Evolutionary conservation across 495 filamentous ascomycete genomes (phyloP).

Genomic region (Astrothelium macrocarpum): DNA sequence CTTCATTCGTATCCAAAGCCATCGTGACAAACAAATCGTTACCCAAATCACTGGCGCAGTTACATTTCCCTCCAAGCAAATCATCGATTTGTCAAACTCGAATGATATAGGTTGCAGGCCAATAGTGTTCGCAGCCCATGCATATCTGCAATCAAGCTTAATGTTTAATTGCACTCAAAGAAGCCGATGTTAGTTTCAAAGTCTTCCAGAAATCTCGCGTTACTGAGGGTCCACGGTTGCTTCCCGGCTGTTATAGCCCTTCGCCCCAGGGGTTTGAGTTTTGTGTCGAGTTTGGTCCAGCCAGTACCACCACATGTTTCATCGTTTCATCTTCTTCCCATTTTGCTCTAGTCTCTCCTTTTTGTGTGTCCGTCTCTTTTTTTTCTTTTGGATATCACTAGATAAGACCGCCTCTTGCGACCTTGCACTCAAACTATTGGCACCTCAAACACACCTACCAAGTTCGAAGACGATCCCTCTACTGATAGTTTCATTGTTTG

Average conservation of each 20-base stretch:
- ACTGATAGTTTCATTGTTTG: background rate
- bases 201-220: background rate
- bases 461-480: background rate
- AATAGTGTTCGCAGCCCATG: background rate
- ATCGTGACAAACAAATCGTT: too few relatives aligned
- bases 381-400: background rate
- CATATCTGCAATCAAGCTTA: background rate
- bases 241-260: background rate
- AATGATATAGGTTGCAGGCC: background rate
- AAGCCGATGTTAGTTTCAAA: background rate
- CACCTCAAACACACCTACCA: background rate
- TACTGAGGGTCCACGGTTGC: background rate
- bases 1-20: background rate
- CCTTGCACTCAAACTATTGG: background rate
- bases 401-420: background rate
- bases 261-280: background rate
- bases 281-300: background rate
- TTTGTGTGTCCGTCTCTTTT: background rate
- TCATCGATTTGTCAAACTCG: background rate
- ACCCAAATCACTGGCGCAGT: background rate
- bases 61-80: background rate
- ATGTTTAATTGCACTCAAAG: background rate
- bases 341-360: background rate
- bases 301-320: background rate
- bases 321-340: conserved; percentile 1